Percentiles rank a stretch among this genome's conserved stretches.
Conservation (phyloP, 2,329 filamentous ascomycete species). For the Rachicladosporium sp. region DNA sequence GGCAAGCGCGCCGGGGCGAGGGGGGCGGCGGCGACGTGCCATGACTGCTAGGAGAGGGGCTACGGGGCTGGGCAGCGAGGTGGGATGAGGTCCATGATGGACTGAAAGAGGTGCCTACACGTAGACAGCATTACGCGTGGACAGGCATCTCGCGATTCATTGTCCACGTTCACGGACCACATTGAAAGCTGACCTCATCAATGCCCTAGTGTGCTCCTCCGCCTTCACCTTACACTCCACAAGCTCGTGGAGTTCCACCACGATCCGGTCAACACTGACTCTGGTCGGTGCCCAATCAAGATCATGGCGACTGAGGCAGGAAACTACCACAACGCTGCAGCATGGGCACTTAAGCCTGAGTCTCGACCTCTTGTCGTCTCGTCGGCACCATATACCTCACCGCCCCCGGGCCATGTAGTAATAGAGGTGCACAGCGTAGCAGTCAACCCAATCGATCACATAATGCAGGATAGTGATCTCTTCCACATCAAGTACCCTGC, state of each 20-base stretch:
- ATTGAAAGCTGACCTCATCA: no score
- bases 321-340: slow-evolving; percentile 20
- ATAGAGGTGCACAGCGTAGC: slow-evolving; percentile 28
- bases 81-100: no score
- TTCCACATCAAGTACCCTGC: slow-evolving; percentile 23
- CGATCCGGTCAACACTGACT: no score
- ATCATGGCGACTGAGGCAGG: slow-evolving; percentile 1
- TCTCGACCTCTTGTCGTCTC: slow-evolving; percentile 21
- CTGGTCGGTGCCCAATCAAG: no score
- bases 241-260: no score
- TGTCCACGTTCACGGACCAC: no score
- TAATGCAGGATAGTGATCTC: slow-evolving; percentile 20
- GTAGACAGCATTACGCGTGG: no score
- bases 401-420: slow-evolving; percentile 26
- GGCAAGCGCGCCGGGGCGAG: slow-evolving; percentile 52
- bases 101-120: no score
- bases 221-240: no score
- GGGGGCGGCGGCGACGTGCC: slow-evolving; percentile 48
- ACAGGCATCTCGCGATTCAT: no score
- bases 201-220: no score
- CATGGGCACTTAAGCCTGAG: slow-evolving; percentile 24
- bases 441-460: slow-evolving; percentile 34
- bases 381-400: slow-evolving; percentile 25
- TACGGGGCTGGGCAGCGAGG: no score
- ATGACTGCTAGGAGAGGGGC: slow-evolving; percentile 20